A percentile compares a stretch with the other conserved stretches of the same genome.
These are phyloP conservation scores for Rhynchospora breviuscula DNA, from an alignment of 176 grass and related monocot species.

Conservation along the genomic window DNA sequence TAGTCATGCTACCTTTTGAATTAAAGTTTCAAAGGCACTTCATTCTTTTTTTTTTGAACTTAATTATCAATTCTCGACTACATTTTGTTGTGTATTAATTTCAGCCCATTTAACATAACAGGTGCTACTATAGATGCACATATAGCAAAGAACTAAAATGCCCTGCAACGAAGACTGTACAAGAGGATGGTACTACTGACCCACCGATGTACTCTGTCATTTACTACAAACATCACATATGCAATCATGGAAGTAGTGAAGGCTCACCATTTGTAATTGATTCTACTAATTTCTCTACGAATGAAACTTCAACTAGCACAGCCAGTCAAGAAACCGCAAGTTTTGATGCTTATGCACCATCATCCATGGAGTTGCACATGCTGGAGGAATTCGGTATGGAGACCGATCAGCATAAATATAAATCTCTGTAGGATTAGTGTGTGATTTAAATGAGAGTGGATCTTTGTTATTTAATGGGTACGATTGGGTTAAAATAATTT, in stretches of 20 bases:
- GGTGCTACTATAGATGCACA: constrained; percentile 17
- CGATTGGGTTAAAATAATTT: neutral
- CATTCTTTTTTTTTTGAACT: neutral
- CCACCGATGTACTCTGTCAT: neutral
- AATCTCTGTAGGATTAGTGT: neutral
- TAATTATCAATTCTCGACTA: neutral
- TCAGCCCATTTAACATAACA: constrained; percentile 11
- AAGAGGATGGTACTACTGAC: neutral
- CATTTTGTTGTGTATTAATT: neutral
- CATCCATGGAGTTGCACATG: neutral
- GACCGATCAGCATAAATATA: neutral
- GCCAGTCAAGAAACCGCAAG: neutral
- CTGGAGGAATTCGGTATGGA: neutral
- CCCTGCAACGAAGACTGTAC: constrained; percentile 1
- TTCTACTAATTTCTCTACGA: neutral
- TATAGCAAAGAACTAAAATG: constrained; percentile 12
- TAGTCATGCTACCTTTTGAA: neutral
- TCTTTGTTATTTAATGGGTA: neutral
- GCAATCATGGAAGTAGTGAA: neutral
- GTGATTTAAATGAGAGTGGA: neutral
- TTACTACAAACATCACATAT: neutral
- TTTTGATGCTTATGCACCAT: neutral
- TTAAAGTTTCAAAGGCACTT: neutral
- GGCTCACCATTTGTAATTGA: neutral
- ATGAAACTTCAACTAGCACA: neutral